Conservation (phyloP, 202 grass and related monocot genomes). For the Brachypodium distachyon region DNA sequence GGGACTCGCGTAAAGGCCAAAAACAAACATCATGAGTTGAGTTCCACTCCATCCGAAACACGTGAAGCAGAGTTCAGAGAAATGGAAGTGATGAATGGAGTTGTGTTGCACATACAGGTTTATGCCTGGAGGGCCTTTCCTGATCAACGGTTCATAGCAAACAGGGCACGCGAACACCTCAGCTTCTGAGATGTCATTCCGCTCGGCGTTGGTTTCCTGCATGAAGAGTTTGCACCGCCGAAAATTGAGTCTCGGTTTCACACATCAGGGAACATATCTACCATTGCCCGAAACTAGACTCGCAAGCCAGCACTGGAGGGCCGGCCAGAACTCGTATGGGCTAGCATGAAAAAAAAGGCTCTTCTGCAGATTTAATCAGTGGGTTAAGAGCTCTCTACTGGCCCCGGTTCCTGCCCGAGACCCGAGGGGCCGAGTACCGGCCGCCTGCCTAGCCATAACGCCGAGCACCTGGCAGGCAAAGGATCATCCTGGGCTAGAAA, state of each 20-base stretch:
- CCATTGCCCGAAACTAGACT: too few species aligned
- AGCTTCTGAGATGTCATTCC: conserved; percentile 21
- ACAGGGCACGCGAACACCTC: conserved; percentile 71
- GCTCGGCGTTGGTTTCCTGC: conserved; percentile 40
- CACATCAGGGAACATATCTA: background rate
- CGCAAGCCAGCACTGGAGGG: too few species aligned
- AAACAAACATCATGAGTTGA: background rate
- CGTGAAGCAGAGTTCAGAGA: background rate
- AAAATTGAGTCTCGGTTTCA: background rate
- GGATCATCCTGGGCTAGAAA: background rate
- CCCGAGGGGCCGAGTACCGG: too few species aligned
- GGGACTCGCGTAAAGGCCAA: background rate
- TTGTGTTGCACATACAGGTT: conserved; percentile 58
- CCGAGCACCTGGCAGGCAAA: background rate
- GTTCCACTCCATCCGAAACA: background rate
- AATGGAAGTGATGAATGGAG: background rate
- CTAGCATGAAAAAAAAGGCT: too few species aligned
- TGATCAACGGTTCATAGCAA: conserved; percentile 73
- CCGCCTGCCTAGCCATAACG: background rate
- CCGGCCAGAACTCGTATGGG: too few species aligned
- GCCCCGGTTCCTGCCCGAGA: background rate
- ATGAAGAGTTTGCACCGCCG: conserved; percentile 2
- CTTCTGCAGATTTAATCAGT: background rate
- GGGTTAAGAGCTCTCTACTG: background rate
- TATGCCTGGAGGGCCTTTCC: conserved; percentile 79